Evolutionary conservation across 2,329 filamentous ascomycete species (phyloP).

Genomic region (Penicillium polonicum): DNA sequence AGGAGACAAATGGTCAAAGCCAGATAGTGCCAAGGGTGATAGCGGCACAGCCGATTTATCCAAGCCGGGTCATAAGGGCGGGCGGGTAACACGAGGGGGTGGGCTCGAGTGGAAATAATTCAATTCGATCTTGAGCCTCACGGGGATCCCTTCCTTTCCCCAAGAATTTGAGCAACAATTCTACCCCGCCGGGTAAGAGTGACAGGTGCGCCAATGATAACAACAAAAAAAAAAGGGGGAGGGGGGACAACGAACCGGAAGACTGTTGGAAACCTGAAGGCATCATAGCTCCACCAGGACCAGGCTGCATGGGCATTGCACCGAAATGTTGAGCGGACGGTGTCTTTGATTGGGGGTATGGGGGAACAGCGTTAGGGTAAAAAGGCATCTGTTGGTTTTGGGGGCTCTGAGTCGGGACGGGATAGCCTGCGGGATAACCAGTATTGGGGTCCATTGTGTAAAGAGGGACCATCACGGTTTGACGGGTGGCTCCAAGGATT

Average conservation of each 20-base stretch:
- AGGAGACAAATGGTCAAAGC: constrained; percentile 7
- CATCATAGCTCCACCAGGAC: constrained; percentile 41
- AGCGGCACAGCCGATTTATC: constrained; percentile 5
- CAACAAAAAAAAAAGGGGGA: constrained; percentile 7
- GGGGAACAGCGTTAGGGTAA: constrained; percentile 36
- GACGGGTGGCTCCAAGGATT: constrained; percentile 1
- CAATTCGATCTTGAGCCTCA: constrained; percentile 7
- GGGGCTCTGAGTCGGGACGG: constrained; percentile 35
- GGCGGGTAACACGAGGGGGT: background rate
- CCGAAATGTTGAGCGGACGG: constrained; percentile 33
- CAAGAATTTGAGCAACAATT: background rate
- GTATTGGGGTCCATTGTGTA: constrained; percentile 27
- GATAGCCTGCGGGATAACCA: constrained; percentile 34
- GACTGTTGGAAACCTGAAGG: constrained; percentile 37
- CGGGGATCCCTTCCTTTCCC: background rate
- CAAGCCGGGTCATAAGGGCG: constrained; percentile 4
- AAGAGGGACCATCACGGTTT: constrained; percentile 11
- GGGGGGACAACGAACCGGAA: constrained; percentile 31
- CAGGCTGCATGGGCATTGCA: constrained; percentile 37
- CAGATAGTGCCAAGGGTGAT: constrained; percentile 9
- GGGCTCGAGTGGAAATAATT: background rate
- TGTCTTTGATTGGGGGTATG: constrained; percentile 35
- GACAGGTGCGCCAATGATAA: constrained; percentile 15
- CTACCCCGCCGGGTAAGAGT: constrained; percentile 7
- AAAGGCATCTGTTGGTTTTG: constrained; percentile 36